Evolutionary conservation across 148 eudicot genomes (phyloP), one percentile per base, ranked within the genome.

Genomic region (Rhododendron kiyosumense): DNA sequence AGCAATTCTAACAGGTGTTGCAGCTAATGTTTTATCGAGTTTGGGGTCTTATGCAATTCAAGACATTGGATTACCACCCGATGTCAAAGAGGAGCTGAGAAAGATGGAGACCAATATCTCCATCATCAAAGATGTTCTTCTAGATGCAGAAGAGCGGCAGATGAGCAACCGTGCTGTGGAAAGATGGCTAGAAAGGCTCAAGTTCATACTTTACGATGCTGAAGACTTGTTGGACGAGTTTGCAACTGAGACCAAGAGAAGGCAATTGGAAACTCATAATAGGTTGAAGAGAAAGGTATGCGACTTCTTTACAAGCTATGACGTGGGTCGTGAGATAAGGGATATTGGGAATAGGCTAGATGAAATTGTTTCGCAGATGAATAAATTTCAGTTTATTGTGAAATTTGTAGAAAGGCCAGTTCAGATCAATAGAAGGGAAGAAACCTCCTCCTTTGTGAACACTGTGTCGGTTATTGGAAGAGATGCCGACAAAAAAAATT

Each of bases 401-500:
- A 4, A 38, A 38, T 5, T 3, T 52, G 75, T 71, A 3, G 74
- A 81, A 41, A 41, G 7, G 49, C 65, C 24, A 6, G 5, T 20
- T 59, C 57, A 41, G 20, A 41, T 5, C 14, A 75, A 17, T 38
- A 59, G 26, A 24, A 63, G 82, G 61, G 71, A 67, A n/a, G 78
- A 74, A 76, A 75, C 57, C 10, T 54, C 48, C 24, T 41, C 87
- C 13, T 82, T 88, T 45, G 48, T 48, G 28, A 12, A 18, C 9
- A 36, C 22, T 32, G 41, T 38, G 41, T 17, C 32, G 1, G 41
- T 85, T 85, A 46, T 87, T 20, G 90, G 92, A 11, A 88, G 91
- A 80, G 89, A 88, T 2, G 20, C 80, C 4, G 90, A 84, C 78
- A 88, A 85, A 48, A 54, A 79, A 6, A 48, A 61, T 1, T 81